Evolutionary conservation across 306 rosid genomes (phyloP).

Genomic region (Fragaria ananassa): DNA sequence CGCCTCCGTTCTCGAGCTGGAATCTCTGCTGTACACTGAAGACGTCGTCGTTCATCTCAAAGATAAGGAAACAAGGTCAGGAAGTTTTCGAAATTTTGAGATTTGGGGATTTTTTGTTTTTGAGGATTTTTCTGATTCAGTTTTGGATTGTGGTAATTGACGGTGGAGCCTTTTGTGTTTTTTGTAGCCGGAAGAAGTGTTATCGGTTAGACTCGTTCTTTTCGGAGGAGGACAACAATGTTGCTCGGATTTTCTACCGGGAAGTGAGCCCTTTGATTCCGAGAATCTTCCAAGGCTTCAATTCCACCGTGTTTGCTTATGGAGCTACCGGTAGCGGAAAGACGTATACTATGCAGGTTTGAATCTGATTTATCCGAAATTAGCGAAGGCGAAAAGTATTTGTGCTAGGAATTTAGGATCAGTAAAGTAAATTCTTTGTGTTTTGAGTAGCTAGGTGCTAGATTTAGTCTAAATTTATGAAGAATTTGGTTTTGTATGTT

Average conservation of each 20-base stretch:
- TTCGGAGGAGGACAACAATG: conserved; percentile 68
- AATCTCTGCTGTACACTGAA: conserved; percentile 21
- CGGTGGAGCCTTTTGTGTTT: not conserved
- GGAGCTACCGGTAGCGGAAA: conserved; percentile 99
- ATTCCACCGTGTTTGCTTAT: conserved; percentile 85
- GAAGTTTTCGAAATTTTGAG: not conserved
- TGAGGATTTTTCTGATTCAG: not conserved
- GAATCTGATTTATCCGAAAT: not conserved
- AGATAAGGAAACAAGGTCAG: conserved; percentile 73
- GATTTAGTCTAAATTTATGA: not conserved
- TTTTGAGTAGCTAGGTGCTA: not conserved
- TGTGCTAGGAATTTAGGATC: not conserved
- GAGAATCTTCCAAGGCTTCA: conserved; percentile 62
- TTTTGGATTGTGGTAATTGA: not conserved
- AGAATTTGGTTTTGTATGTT: not conserved
- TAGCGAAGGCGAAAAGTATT: not conserved
- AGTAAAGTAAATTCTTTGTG: not conserved
- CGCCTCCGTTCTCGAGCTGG: conserved; percentile 47
- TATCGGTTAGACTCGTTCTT: conserved; percentile 73
- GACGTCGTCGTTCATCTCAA: conserved; percentile 68
- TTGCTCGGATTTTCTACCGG: conserved; percentile 54
- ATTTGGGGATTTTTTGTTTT: not conserved
- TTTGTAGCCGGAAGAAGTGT: conserved; percentile 73
- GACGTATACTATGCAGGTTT: conserved; percentile 93
- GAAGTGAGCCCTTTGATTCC: conserved; percentile 81